phyloP scores from a whole-genome alignment of 805 yeast species.

The Sugiyamaella boreocaroliniensis region DNA sequence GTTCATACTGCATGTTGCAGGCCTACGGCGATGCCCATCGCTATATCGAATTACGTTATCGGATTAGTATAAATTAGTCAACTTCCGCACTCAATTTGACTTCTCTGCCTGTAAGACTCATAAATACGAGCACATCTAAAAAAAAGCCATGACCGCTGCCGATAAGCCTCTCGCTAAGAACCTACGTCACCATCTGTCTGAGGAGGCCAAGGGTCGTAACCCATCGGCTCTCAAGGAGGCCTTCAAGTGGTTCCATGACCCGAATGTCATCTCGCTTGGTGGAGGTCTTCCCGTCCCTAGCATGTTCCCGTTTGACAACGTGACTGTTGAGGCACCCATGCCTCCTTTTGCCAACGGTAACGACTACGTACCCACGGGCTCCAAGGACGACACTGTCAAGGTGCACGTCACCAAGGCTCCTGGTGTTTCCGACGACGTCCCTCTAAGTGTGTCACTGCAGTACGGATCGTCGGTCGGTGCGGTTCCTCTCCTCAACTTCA shows the following conservation, averaged over 20 bases:
- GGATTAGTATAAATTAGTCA: background rate
- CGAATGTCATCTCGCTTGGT: constrained; percentile 79
- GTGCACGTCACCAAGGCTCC: constrained; percentile 37
- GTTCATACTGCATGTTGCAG: background rate
- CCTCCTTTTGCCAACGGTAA: constrained; percentile 82
- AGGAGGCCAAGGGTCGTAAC: constrained; percentile 68
- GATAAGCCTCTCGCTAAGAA: constrained; percentile 48
- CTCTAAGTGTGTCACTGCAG: constrained; percentile 80
- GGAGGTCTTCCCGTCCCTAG: constrained; percentile 93
- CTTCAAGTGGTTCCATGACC: constrained; percentile 66
- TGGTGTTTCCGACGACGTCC: constrained; percentile 44
- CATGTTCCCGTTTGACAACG: constrained; percentile 84
- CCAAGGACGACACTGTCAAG: constrained; percentile 24
- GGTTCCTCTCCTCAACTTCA: constrained; percentile 56
- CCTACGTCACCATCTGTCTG: constrained; percentile 65
- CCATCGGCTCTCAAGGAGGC: constrained; percentile 80
- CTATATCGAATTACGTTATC: background rate
- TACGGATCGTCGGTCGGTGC: constrained; percentile 85
- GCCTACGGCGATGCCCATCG: background rate
- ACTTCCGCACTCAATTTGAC: background rate
- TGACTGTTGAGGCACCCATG: constrained; percentile 50
- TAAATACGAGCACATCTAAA: background rate
- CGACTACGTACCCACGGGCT: constrained; percentile 18
- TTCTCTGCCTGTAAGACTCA: background rate
- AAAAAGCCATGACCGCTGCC: background rate